Evolutionary conservation across 2,329 filamentous ascomycete genomes (phyloP).

Genomic region (Exophiala alcalophila): DNA sequence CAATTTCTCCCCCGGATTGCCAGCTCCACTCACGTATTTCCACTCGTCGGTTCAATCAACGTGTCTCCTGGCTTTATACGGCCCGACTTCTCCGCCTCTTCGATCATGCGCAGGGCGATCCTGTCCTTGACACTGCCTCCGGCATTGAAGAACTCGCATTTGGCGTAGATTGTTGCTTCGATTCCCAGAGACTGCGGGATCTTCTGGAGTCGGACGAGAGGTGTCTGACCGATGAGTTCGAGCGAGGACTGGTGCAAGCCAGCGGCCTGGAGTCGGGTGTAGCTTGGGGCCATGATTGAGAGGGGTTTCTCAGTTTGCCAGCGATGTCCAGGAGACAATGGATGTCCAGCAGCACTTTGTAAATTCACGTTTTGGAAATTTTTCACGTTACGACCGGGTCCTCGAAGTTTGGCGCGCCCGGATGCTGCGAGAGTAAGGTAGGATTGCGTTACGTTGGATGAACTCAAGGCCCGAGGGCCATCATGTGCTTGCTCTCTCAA

Average conservation of each 20-base stretch:
- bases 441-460: too few relatives aligned
- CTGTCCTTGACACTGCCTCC: conserved; percentile 92
- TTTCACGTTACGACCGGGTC: too few relatives aligned
- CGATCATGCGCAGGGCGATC: conserved; percentile 95
- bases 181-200: conserved; percentile 88
- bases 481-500: too few relatives aligned
- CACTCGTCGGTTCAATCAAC: conserved; percentile 94
- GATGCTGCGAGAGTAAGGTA: too few relatives aligned
- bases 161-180: conserved; percentile 83
- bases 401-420: too few relatives aligned
- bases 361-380: too few relatives aligned
- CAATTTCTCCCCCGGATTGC: background rate
- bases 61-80: conserved; percentile 97
- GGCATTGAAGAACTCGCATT: conserved; percentile 90
- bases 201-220: conserved; percentile 90
- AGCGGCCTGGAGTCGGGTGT: conserved; percentile 15
- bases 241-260: conserved; percentile 61
- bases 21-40: conserved; percentile 68
- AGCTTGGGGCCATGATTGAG: conserved; percentile 9
- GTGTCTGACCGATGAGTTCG: conserved; percentile 91
- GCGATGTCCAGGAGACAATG: background rate
- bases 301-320: too few relatives aligned
- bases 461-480: too few relatives aligned
- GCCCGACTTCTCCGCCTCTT: conserved; percentile 85
- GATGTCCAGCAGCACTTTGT: background rate